Base-by-base conservation (phyloP, 2,329 filamentous ascomycete species). In the Didymella exigua region DNA sequence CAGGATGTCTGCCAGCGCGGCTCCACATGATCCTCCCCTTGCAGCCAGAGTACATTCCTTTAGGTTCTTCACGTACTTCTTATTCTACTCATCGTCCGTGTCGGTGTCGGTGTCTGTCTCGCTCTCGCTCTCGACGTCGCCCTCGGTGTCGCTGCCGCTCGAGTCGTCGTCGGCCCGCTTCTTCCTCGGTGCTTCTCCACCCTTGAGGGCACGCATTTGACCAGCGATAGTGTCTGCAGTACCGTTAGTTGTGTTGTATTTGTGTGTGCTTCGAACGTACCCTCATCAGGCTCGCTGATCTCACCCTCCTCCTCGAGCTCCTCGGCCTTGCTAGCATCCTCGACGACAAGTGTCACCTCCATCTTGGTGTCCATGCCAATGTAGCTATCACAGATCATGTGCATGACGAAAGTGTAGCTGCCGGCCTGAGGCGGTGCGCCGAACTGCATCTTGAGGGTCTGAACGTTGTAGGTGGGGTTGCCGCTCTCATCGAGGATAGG, bases 361-460 rank as follows among this genome's bases (percentile, higher is more conserved):
- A 91, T 86, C 82, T 92, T 95, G 44, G 89, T 89, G 73, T 99
- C 96, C 63, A 97, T 91, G 40, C 95, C 95, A 40, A 99, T 82
- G 68, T 99, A 99, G 71, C 90, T 93, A 77, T 99, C 95, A 71
- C 93, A 97, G 49, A 98, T 82, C 60, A 97, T 81, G 75, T 98
- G 89, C 87, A 98, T 90, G 58, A 92, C 89, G 73, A 99, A 99
- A 1, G 90, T 93, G 78, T 96, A 99, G 75, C 93, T 89, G 40
- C 93, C 95, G 5, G 91, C 85, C 73, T 96, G 90, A 21, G 93
- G 92, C 37, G 95, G 95, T 1, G 95, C 93, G 62, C 93, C 91
- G 76, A 99, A 99, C 75, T 97, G 91, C 75, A 96, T 93, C 82
- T 96, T 98, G 69, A 98, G 82, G 3, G 95, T 99, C 76, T 98